These are phyloP conservation scores for Lachnum nothofagi DNA, from an alignment of 2,329 filamentous ascomycete species.

Conservation along the genomic window DNA sequence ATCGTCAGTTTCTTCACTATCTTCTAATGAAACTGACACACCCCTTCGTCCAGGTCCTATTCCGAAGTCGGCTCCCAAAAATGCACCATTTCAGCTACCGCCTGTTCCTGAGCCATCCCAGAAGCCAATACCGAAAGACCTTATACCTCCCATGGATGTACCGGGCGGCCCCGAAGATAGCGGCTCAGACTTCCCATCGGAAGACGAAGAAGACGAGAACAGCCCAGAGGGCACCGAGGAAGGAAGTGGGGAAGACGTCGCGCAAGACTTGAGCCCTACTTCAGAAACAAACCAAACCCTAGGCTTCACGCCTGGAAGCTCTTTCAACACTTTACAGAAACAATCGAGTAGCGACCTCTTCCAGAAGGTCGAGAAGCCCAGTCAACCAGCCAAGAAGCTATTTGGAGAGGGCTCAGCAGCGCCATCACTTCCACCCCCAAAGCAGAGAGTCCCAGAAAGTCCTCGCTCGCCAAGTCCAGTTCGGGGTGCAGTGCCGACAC, in stretches of 20 bases:
- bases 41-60: conserved; percentile 39
- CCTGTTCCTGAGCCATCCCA: conserved; percentile 1
- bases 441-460: conserved; percentile 41
- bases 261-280: conserved; percentile 56
- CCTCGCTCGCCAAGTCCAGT: conserved; percentile 71
- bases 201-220: conserved; percentile 37
- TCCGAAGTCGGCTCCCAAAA: conserved; percentile 16
- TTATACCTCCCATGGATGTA: conserved; percentile 27
- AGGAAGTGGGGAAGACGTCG: conserved; percentile 54
- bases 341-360: conserved; percentile 32
- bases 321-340: conserved; percentile 47
- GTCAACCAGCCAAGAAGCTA: conserved; percentile 41
- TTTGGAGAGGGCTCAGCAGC: conserved; percentile 53
- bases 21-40: conserved; percentile 35
- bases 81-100: conserved; percentile 1
- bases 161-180: conserved; percentile 31
- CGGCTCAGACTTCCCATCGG: conserved; percentile 26
- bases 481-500: conserved; percentile 51
- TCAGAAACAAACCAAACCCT: conserved; percentile 43
- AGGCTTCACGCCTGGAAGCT: conserved; percentile 53
- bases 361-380: conserved; percentile 43
- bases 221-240: conserved; percentile 44
- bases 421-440: conserved; percentile 49
- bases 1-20: conserved; percentile 36
- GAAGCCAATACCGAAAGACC: conserved; percentile 21